phyloP scores from a whole-genome alignment of 2,329 filamentous ascomycete genomes.

The Neonectria ditissima region DNA sequence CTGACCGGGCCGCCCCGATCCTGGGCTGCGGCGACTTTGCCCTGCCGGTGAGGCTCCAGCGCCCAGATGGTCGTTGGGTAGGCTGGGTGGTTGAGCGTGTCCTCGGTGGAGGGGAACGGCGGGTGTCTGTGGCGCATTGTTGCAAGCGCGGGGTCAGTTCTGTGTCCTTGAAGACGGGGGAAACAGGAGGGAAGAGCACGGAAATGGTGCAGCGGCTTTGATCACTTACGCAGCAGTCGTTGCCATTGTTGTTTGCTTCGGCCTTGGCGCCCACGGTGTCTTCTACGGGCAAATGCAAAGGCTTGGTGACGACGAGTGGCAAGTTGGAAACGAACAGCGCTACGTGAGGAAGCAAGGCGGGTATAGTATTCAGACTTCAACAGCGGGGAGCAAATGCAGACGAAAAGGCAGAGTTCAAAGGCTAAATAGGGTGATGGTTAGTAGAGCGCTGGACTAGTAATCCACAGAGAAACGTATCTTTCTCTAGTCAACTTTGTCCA shows the following conservation, averaged over 20 bases:
- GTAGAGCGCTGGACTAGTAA: neutral
- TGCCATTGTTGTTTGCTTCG: slow-evolving; percentile 18
- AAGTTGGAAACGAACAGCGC: neutral
- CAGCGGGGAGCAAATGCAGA: neutral
- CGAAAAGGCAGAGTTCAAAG: neutral
- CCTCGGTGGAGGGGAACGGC: slow-evolving; percentile 60
- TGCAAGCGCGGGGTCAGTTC: neutral
- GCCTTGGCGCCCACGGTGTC: slow-evolving; percentile 10
- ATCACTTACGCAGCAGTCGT: slow-evolving; percentile 15
- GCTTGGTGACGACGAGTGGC: neutral
- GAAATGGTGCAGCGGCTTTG: neutral
- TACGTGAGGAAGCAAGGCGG: neutral
- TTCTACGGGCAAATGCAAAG: neutral
- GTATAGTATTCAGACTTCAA: neutral
- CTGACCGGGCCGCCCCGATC: slow-evolving; percentile 80
- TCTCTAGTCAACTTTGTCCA: neutral
- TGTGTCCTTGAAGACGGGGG: neutral
- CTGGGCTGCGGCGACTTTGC: slow-evolving; percentile 72
- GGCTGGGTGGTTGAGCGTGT: slow-evolving; percentile 74
- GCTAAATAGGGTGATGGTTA: neutral
- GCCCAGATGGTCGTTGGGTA: slow-evolving; percentile 76
- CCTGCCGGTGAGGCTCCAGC: slow-evolving; percentile 73
- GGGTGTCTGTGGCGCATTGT: slow-evolving; percentile 25
- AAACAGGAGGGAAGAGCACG: neutral
- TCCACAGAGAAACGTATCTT: no score